Conservation (phyloP, 2,329 filamentous ascomycete genomes). For the Penicillium paneum region DNA sequence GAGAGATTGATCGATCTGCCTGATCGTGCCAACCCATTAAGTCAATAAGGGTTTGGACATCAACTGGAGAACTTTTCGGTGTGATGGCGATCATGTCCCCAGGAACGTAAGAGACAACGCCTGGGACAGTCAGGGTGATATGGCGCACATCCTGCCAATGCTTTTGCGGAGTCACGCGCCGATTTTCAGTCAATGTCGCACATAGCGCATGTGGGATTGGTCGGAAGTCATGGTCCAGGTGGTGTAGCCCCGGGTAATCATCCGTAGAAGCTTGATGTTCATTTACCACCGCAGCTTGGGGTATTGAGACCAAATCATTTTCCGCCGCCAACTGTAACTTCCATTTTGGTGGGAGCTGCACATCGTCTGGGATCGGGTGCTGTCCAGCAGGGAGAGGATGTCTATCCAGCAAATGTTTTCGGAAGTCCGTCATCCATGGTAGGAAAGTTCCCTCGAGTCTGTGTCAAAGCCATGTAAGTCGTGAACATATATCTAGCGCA, state of each 20-base stretch:
- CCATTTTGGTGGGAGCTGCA: slow-evolving; percentile 74
- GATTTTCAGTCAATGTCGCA: slow-evolving; percentile 63
- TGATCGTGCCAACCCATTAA: slow-evolving; percentile 74
- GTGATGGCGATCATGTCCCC: slow-evolving; percentile 79
- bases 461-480: not conserved
- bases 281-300: not conserved
- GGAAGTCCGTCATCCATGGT: slow-evolving; percentile 70
- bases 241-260: slow-evolving; percentile 22
- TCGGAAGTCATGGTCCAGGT: slow-evolving; percentile 48
- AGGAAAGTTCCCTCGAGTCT: slow-evolving; percentile 80
- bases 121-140: slow-evolving; percentile 57
- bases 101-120: slow-evolving; percentile 55
- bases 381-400: slow-evolving; percentile 68
- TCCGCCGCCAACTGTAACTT: slow-evolving; percentile 40
- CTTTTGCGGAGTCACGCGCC: slow-evolving; percentile 66
- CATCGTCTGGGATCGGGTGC: slow-evolving; percentile 68
- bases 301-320: not conserved
- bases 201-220: slow-evolving; percentile 57
- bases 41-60: slow-evolving; percentile 74
- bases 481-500: not conserved
- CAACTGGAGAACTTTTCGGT: slow-evolving; percentile 79
- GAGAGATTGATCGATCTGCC: slow-evolving; percentile 66
- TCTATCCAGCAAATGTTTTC: slow-evolving; percentile 61
- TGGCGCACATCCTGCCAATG: slow-evolving; percentile 96
- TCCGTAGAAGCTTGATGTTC: slow-evolving; percentile 7